Percentiles rank a stretch among this genome's conserved stretches.
Conservation (phyloP, 805 yeast genomes). For the Huiozyma sinensis region DNA sequence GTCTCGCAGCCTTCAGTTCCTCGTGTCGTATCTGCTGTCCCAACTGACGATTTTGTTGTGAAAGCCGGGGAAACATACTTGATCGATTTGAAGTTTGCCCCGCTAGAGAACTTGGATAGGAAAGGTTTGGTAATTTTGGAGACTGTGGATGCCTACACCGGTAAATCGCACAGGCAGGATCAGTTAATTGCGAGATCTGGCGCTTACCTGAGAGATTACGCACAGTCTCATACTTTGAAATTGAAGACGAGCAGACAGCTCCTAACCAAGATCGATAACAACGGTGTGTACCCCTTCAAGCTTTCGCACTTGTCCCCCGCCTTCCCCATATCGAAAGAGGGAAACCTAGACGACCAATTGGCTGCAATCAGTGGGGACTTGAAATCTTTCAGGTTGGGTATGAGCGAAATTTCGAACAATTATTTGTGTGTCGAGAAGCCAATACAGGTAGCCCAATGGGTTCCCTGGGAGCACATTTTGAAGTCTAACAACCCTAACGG, state of each 20-base stretch:
- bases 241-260: constrained; percentile 64
- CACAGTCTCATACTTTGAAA: constrained; percentile 68
- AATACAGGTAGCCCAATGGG: constrained; percentile 57
- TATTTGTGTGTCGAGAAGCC: constrained; percentile 68
- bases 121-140: constrained; percentile 63
- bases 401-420: constrained; percentile 69
- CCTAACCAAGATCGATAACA: constrained; percentile 57
- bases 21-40: constrained; percentile 45
- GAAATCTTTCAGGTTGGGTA: constrained; percentile 58
- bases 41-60: constrained; percentile 65
- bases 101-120: constrained; percentile 42
- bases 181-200: constrained; percentile 53
- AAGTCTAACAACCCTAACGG: constrained; percentile 60
- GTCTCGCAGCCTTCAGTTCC: constrained; percentile 28
- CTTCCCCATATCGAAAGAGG: constrained; percentile 45
- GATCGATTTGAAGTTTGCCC: constrained; percentile 73
- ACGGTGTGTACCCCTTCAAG: constrained; percentile 88
- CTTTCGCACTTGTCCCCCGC: constrained; percentile 53
- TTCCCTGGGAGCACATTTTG: constrained; percentile 58
- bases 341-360: constrained; percentile 29
- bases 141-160: constrained; percentile 52
- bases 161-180: constrained; percentile 45
- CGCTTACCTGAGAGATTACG: constrained; percentile 74
- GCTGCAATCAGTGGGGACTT: constrained; percentile 41
- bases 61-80: constrained; percentile 77